These are phyloP conservation scores for Russula sp. DNA, from an alignment of 768 basidiomycete genomes.

Conservation along the genomic window DNA sequence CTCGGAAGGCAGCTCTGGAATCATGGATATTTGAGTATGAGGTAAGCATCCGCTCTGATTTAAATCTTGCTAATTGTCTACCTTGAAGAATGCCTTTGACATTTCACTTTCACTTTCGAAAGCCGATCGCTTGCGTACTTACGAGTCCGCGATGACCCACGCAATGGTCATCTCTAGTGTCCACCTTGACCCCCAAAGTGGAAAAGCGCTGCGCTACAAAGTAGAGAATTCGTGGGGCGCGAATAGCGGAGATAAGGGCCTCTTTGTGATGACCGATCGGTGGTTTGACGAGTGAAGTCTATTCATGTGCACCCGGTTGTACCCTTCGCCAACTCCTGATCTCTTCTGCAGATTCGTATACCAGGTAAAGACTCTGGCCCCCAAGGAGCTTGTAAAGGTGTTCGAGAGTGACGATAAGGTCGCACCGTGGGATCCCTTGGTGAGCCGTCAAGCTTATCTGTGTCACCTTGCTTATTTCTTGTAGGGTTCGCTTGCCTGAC, in stretches of 20 bases:
- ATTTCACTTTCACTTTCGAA: conserved; percentile 76
- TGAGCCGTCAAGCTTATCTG: conserved; percentile 25
- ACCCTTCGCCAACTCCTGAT: neutral
- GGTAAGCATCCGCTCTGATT: conserved; percentile 32
- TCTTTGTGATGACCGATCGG: conserved; percentile 82
- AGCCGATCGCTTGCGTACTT: conserved; percentile 72
- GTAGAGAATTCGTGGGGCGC: conserved; percentile 97
- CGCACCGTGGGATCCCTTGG: conserved; percentile 91
- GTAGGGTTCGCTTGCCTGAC: conserved; percentile 19
- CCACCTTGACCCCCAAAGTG: conserved; percentile 63
- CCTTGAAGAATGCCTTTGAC: conserved; percentile 65
- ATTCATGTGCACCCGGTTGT: neutral
- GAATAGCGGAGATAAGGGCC: conserved; percentile 70
- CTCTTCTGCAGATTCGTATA: conserved; percentile 64
- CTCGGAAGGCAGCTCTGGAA: conserved; percentile 57
- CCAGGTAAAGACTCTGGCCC: conserved; percentile 77
- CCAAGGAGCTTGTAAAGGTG: conserved; percentile 74
- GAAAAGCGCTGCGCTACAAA: conserved; percentile 83
- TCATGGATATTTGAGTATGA: conserved; percentile 91
- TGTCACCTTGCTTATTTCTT: neutral
- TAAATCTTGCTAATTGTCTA: neutral
- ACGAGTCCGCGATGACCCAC: conserved; percentile 90
- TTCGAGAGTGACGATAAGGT: conserved; percentile 58
- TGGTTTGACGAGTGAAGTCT: conserved; percentile 85
- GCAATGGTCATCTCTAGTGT: conserved; percentile 94